phyloP scores from a whole-genome alignment of 768 basidiomycete genomes.

The Phaeotremella fagi region DNA sequence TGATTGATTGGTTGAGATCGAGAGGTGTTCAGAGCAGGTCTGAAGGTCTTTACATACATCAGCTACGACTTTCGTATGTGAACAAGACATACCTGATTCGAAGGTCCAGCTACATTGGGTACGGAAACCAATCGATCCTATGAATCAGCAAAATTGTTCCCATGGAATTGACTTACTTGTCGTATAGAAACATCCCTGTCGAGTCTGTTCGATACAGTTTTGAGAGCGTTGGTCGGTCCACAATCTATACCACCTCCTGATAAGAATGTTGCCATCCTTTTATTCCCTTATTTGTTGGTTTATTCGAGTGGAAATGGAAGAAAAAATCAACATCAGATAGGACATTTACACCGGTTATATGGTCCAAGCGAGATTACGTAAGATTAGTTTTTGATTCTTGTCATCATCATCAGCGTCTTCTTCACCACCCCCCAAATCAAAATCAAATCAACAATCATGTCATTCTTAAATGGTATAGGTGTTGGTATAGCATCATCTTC shows the following conservation, averaged over 20 bases:
- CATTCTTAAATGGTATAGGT: too few relatives aligned
- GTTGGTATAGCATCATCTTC: too few relatives aligned
- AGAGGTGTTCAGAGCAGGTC: conserved; percentile 7
- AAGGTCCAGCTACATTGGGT: conserved; percentile 28
- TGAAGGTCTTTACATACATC: not conserved
- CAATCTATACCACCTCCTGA: conserved; percentile 33
- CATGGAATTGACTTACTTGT: conserved; percentile 18
- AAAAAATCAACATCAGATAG: too few relatives aligned
- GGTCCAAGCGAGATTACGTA: too few relatives aligned
- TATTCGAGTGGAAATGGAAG: too few relatives aligned
- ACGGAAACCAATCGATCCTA: conserved; percentile 32
- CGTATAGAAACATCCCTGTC: conserved; percentile 28
- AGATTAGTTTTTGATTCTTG: too few relatives aligned
- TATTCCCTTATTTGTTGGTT: too few relatives aligned
- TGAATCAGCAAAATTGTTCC: not conserved
- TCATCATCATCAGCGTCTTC: too few relatives aligned
- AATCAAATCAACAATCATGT: too few relatives aligned
- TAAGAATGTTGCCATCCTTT: conserved; percentile 37
- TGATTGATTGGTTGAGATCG: not conserved
- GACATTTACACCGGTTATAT: too few relatives aligned
- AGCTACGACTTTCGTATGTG: not conserved
- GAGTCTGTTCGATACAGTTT: conserved; percentile 28
- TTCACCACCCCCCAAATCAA: too few relatives aligned
- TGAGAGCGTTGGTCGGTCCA: conserved; percentile 33
- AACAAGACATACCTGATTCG: conserved; percentile 16